phyloP scores from a whole-genome alignment of 345 rosid species.

The Psidium friedrichsthalianum region DNA sequence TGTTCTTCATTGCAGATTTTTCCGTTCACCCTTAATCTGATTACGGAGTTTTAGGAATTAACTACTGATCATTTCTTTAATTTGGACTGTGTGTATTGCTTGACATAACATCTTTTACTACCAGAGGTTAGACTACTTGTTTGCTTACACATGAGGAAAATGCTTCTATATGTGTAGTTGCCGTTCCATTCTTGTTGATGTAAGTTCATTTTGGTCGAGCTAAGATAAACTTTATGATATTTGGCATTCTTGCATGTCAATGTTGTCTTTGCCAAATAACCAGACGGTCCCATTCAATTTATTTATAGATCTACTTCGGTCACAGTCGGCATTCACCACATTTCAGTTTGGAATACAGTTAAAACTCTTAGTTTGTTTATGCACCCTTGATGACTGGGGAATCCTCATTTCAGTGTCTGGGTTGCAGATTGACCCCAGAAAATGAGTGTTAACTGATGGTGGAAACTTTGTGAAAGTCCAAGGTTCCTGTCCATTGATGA shows the following conservation, averaged over 20 bases:
- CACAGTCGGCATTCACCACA: background rate
- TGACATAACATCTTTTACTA: background rate
- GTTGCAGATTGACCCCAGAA: background rate
- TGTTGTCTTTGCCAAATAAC: background rate
- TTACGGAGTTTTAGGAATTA: background rate
- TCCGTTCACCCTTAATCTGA: background rate
- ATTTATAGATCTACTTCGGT: background rate
- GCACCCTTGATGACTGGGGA: background rate
- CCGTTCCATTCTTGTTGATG: background rate
- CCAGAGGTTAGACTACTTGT: background rate
- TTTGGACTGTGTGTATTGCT: background rate
- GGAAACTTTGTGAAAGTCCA: background rate
- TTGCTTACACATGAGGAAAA: background rate
- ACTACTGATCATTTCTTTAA: background rate
- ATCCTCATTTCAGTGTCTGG: background rate
- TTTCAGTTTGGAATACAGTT: background rate
- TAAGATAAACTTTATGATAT: background rate
- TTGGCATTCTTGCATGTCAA: background rate
- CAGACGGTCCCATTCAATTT: background rate
- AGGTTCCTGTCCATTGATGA: background rate
- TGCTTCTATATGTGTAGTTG: background rate
- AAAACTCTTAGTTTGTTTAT: background rate
- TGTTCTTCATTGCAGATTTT: slow-evolving; percentile 10
- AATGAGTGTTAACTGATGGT: background rate
- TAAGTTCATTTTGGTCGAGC: background rate